These are phyloP conservation scores for Fusarium camptoceras DNA, from an alignment of 2,329 filamentous ascomycete species.

Conservation along the genomic window DNA sequence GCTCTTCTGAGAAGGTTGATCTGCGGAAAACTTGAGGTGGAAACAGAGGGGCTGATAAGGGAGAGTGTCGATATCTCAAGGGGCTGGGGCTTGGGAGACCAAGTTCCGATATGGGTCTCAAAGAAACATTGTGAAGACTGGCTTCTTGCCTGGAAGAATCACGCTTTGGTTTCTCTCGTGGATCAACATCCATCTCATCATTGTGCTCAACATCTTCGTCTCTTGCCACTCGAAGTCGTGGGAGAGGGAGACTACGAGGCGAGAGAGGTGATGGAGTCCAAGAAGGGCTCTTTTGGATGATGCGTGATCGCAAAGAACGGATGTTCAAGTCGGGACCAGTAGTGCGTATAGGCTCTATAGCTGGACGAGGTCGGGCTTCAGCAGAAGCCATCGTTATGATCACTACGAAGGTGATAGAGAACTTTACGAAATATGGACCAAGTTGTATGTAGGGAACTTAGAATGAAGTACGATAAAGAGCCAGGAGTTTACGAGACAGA, in stretches of 20 bases:
- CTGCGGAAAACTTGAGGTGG: slow-evolving; percentile 14
- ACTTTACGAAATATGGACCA: slow-evolving; percentile 14
- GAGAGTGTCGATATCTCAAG: slow-evolving; percentile 23
- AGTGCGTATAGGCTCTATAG: slow-evolving; percentile 43
- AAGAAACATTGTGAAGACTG: slow-evolving; percentile 16
- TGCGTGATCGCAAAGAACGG: slow-evolving; percentile 21
- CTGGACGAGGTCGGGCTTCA: slow-evolving; percentile 35
- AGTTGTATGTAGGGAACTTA: neutral
- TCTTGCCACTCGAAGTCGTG: slow-evolving; percentile 32
- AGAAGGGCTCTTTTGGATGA: slow-evolving; percentile 38
- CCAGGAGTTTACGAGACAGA: neutral
- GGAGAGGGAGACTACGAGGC: slow-evolving; percentile 30
- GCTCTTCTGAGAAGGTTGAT: slow-evolving; percentile 38
- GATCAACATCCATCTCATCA: slow-evolving; percentile 34
- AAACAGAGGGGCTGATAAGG: slow-evolving; percentile 39
- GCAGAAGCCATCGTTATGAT: slow-evolving; percentile 35
- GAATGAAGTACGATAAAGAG: neutral
- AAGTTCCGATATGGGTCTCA: slow-evolving; percentile 34
- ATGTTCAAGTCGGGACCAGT: slow-evolving; percentile 24
- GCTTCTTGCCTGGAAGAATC: slow-evolving; percentile 20
- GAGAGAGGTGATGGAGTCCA: slow-evolving; percentile 42
- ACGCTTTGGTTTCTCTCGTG: slow-evolving; percentile 15
- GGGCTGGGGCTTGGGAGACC: slow-evolving; percentile 16
- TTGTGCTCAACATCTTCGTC: slow-evolving; percentile 33
- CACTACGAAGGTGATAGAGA: neutral